Percentiles rank a stretch among this genome's conserved stretches.
phyloP scores from a whole-genome alignment of 192 early-diverging fungal species.

The Chytriomyces sp. region DNA sequence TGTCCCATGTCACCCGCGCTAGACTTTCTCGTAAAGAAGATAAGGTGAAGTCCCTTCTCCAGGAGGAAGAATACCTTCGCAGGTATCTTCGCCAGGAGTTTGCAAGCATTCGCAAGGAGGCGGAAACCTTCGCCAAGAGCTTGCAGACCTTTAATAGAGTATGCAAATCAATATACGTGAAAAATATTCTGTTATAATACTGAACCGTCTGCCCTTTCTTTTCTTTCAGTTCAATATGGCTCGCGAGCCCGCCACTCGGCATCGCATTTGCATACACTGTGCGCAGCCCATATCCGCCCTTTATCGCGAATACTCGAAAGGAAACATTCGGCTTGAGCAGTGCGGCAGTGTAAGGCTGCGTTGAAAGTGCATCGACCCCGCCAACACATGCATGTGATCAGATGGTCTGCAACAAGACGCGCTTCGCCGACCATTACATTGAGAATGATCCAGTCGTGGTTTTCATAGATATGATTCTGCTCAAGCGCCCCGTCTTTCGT shows the following conservation, averaged over 20 bases:
- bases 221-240: too few relatives aligned
- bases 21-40: too few relatives aligned
- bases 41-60: too few relatives aligned
- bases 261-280: constrained; percentile 71
- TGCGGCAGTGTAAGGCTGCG: constrained; percentile 56
- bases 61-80: too few relatives aligned
- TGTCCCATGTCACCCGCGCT: too few relatives aligned
- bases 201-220: too few relatives aligned
- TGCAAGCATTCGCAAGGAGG: too few relatives aligned
- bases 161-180: too few relatives aligned
- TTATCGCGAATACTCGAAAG: constrained; percentile 80
- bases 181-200: too few relatives aligned
- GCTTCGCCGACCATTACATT: constrained; percentile 88
- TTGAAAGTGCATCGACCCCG: not conserved
- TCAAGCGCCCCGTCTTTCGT: constrained; percentile 82
- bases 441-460: constrained; percentile 86
- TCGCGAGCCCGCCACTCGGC: not conserved
- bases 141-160: too few relatives aligned
- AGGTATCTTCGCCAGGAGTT: too few relatives aligned
- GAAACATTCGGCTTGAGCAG: constrained; percentile 80
- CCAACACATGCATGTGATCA: not conserved
- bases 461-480: constrained; percentile 90
- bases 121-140: too few relatives aligned
- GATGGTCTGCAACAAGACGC: constrained; percentile 6
- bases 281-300: constrained; percentile 66